phyloP scores from a whole-genome alignment of 345 rosid genomes.

The Eucalyptus camaldulensis region DNA sequence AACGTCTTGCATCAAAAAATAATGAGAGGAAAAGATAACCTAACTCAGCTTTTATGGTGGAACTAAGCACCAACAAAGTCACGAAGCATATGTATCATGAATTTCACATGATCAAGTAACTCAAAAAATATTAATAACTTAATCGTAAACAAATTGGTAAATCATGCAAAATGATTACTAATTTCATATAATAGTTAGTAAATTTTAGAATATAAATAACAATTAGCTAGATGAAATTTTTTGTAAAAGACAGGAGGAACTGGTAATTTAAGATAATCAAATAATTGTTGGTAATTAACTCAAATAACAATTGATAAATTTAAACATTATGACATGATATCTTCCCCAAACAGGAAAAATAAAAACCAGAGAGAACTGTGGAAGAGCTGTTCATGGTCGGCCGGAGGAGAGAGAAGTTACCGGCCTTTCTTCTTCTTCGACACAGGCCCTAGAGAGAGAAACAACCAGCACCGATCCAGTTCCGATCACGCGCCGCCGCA shows the following conservation, averaged over 20 bases:
- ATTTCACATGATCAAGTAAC: background rate
- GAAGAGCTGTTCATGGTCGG: background rate
- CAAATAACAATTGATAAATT: background rate
- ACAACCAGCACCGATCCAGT: background rate
- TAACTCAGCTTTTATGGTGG: background rate
- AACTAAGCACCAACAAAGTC: background rate
- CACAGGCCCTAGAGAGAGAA: background rate
- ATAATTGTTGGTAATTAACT: background rate
- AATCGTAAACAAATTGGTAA: background rate
- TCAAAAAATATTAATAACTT: background rate
- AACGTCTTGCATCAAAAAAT: background rate
- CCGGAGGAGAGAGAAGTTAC: background rate
- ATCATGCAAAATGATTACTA: background rate
- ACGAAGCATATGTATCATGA: background rate
- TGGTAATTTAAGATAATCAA: background rate
- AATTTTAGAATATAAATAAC: too few relatives aligned
- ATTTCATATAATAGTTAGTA: background rate
- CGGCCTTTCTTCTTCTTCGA: background rate
- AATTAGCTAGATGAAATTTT: background rate
- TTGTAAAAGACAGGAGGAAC: background rate
- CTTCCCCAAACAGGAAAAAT: background rate
- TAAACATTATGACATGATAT: background rate
- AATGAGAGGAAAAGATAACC: background rate
- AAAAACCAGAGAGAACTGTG: background rate
- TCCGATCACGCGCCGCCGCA: background rate